These are phyloP conservation scores for Logfia minima DNA, from an alignment of 129 eudicot species.

Conservation along the genomic window DNA sequence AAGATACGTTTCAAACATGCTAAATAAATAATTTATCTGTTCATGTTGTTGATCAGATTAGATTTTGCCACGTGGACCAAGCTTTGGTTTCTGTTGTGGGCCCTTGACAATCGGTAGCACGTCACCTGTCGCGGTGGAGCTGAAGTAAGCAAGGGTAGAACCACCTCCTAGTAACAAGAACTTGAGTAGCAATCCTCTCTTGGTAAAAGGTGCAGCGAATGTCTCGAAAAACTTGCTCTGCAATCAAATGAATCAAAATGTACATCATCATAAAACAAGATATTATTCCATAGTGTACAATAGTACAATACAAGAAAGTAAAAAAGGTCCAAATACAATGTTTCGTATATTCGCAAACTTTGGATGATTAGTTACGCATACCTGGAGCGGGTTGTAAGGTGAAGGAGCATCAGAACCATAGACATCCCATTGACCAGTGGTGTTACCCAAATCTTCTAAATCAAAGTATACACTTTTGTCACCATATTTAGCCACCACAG, in stretches of 20 bases:
- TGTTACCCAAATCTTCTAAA: slow-evolving; percentile 94
- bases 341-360: background rate
- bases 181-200: slow-evolving; percentile 97
- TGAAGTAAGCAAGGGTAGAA: slow-evolving; percentile 78
- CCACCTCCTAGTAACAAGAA: slow-evolving; percentile 97
- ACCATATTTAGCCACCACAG: slow-evolving; percentile 95
- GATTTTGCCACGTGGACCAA: slow-evolving; percentile 95
- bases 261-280: background rate
- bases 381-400: slow-evolving; percentile 96
- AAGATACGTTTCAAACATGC: slow-evolving; percentile 44
- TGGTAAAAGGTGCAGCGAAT: slow-evolving; percentile 98
- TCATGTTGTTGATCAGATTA: slow-evolving; percentile 37
- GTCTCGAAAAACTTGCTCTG: slow-evolving; percentile 99
- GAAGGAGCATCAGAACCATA: slow-evolving; percentile 99
- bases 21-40: background rate
- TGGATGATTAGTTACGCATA: slow-evolving; percentile 6
- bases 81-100: slow-evolving; percentile 95
- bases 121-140: slow-evolving; percentile 81
- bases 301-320: background rate
- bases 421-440: slow-evolving; percentile 98
- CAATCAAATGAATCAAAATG: slow-evolving; percentile 28
- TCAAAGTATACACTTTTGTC: slow-evolving; percentile 99
- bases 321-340: background rate
- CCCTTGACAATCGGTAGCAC: slow-evolving; percentile 88
- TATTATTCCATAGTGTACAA: slow-evolving; percentile 7